phyloP scores from a whole-genome alignment of 2,329 filamentous ascomycete species.

The Venturia carpophila region DNA sequence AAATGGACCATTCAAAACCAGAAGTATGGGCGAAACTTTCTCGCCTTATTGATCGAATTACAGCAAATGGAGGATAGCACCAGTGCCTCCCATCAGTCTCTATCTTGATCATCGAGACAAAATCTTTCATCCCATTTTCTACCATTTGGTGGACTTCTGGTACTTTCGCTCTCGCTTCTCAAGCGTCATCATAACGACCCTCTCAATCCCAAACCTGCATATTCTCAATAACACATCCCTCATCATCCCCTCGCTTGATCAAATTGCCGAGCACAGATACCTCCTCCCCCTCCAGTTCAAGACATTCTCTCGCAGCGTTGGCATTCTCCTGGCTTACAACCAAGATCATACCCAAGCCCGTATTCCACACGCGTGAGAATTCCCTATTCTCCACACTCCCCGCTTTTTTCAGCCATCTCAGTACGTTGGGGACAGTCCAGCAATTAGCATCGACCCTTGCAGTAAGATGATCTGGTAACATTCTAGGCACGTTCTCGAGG shows the following conservation, averaged over 20 bases:
- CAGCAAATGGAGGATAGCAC: too few relatives aligned
- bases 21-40: too few relatives aligned
- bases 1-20: too few relatives aligned
- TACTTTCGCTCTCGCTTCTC: too few relatives aligned
- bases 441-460: conserved; percentile 70
- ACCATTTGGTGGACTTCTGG: too few relatives aligned
- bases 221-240: conserved; percentile 15
- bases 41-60: too few relatives aligned
- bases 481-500: conserved; percentile 87
- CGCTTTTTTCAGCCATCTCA: conserved; percentile 73
- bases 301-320: conserved; percentile 44
- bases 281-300: conserved; percentile 18
- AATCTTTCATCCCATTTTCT: too few relatives aligned
- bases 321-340: conserved; percentile 63
- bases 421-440: conserved; percentile 72
- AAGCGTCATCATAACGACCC: too few relatives aligned
- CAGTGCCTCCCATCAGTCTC: too few relatives aligned
- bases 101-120: too few relatives aligned
- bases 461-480: conserved; percentile 70
- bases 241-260: conserved; percentile 12
- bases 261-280: conserved; percentile 17
- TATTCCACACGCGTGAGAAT: conserved; percentile 92
- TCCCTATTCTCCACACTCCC: conserved; percentile 67
- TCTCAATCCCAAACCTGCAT: conserved; percentile 13
- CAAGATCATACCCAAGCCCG: conserved; percentile 87